Conservation (phyloP, 139 green algal species). For the Chlorella sp. region DNA sequence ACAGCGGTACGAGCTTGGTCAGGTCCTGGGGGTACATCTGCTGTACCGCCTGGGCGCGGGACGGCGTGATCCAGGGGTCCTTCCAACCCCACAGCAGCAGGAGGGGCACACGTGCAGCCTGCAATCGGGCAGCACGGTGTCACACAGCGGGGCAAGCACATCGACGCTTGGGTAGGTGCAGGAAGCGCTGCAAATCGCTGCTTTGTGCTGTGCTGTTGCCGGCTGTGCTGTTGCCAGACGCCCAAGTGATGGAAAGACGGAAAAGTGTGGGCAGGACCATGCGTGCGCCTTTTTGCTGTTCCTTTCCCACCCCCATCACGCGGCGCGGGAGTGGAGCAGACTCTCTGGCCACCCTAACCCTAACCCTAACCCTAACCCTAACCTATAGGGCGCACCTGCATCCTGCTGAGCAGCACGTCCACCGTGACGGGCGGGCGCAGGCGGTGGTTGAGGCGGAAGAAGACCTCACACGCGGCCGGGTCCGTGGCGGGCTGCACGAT, state of each 20-base stretch:
- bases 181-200: background rate
- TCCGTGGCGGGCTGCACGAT: slow-evolving; percentile 53
- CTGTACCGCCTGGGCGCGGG: background rate
- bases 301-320: too few relatives aligned
- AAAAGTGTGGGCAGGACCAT: too few relatives aligned
- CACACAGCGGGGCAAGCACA: background rate
- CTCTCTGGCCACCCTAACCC: too few relatives aligned
- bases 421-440: slow-evolving; percentile 31
- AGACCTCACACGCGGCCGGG: slow-evolving; percentile 63
- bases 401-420: slow-evolving; percentile 40
- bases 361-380: too few relatives aligned
- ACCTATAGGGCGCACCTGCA: slow-evolving; percentile 29
- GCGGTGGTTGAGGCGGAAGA: slow-evolving; percentile 66
- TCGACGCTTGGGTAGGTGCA: background rate
- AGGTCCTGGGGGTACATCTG: background rate
- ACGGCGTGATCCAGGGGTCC: background rate
- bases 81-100: background rate
- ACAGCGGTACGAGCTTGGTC: background rate
- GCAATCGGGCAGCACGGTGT: background rate
- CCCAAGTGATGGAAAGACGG: too few relatives aligned
- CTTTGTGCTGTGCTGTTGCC: too few relatives aligned
- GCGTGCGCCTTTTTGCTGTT: too few relatives aligned
- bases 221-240: too few relatives aligned
- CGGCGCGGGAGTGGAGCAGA: too few relatives aligned
- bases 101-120: background rate